phyloP scores from a whole-genome alignment of 139 green algal species.

The Axilococcus clingmanii region DNA sequence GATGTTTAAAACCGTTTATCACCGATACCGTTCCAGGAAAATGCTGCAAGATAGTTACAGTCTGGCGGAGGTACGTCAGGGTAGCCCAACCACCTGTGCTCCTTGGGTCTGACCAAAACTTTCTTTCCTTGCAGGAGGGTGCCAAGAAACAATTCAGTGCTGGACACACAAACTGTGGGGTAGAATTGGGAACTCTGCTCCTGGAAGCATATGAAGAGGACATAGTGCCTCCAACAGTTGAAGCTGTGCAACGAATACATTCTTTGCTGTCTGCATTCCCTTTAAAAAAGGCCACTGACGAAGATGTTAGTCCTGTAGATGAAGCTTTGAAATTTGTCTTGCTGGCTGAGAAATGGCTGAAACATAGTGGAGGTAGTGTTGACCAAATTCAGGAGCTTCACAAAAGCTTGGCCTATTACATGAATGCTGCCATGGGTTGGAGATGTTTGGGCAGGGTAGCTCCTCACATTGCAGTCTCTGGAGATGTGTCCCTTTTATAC shows the following conservation, averaged over 20 bases:
- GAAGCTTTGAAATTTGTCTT: no score
- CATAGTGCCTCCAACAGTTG: neutral
- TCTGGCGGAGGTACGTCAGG: constrained; percentile 5
- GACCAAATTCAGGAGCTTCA: constrained; percentile 8
- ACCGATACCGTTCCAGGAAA: constrained; percentile 9
- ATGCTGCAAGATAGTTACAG: constrained; percentile 16
- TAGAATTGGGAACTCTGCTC: constrained; percentile 22
- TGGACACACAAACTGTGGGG: constrained; percentile 20
- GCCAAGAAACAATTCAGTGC: constrained; percentile 16
- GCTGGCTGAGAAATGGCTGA: no score
- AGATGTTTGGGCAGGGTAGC: constrained; percentile 15
- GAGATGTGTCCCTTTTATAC: constrained; percentile 3
- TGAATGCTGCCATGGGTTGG: constrained; percentile 11
- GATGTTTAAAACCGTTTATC: constrained; percentile 25
- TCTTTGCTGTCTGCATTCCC: constrained; percentile 14
- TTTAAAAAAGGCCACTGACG: neutral
- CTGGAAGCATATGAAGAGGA: constrained; percentile 20
- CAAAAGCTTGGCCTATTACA: constrained; percentile 7
- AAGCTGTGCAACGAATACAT: constrained; percentile 2
- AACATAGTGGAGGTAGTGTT: neutral
- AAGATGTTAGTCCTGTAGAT: neutral
- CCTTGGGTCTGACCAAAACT: neutral
- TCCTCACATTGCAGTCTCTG: constrained; percentile 10
- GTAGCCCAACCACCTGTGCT: neutral
- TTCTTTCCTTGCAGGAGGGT: constrained; percentile 3